Conservation (phyloP, 208 protist genomes). For the Crithidia bombi region DNA sequence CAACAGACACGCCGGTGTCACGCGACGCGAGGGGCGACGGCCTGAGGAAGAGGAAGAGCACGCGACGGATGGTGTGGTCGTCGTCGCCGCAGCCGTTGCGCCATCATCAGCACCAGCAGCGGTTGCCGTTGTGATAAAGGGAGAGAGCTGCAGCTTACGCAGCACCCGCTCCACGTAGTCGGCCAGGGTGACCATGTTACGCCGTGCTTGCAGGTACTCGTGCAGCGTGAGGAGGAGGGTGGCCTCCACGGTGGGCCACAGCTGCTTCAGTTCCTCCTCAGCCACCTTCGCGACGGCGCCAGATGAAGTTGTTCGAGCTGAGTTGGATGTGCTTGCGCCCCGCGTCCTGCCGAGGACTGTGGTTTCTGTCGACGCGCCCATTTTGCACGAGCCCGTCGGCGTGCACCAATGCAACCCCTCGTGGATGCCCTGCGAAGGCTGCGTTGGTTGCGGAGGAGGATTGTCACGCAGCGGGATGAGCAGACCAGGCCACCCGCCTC, state of each 20-base stretch:
- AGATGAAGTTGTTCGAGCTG: background rate
- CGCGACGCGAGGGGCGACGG: background rate
- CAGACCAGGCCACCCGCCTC: conserved; percentile 61
- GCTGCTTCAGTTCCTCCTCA: background rate
- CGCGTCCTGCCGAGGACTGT: no score
- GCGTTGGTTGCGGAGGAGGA: background rate
- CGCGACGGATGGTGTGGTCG: background rate
- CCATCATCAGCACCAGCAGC: background rate
- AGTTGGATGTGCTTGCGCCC: background rate
- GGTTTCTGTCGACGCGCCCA: conserved; percentile 28
- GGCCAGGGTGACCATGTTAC: conserved; percentile 59
- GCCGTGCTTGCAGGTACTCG: conserved; percentile 56
- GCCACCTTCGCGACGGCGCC: background rate
- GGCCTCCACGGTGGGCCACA: conserved; percentile 40
- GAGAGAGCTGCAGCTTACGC: conserved; percentile 50
- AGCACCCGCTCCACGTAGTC: conserved; percentile 74
- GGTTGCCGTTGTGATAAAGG: conserved; percentile 2
- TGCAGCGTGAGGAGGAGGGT: conserved; percentile 65
- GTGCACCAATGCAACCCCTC: conserved; percentile 71
- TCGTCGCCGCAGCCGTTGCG: background rate
- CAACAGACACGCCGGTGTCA: conserved; percentile 11
- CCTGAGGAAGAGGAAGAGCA: background rate
- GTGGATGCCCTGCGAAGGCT: background rate
- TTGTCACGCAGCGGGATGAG: conserved; percentile 4
- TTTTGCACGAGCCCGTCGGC: conserved; percentile 17